Conservation (phyloP, 805 yeast genomes). For the Yarrowia bubula region DNA sequence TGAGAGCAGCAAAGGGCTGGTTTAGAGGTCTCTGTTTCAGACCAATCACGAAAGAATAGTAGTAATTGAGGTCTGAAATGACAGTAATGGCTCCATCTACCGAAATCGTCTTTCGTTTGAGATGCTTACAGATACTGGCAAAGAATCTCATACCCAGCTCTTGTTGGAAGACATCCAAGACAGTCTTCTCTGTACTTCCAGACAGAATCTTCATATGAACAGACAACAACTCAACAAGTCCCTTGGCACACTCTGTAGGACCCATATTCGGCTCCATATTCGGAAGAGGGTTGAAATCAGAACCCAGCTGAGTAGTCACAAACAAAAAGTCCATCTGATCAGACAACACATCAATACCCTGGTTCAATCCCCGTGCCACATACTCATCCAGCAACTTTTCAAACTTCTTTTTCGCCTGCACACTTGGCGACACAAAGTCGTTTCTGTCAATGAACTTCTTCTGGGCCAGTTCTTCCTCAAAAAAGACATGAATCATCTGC, state of each 20-base stretch:
- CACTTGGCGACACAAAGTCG: constrained; percentile 74
- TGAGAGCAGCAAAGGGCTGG: constrained; percentile 75
- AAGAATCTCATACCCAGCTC: constrained; percentile 89
- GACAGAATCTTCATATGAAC: constrained; percentile 70
- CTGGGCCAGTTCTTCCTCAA: constrained; percentile 70
- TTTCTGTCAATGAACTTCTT: constrained; percentile 63
- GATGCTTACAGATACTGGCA: constrained; percentile 67
- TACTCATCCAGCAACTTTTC: constrained; percentile 80
- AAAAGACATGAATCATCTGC: constrained; percentile 89
- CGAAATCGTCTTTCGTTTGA: constrained; percentile 71
- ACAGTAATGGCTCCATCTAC: constrained; percentile 78
- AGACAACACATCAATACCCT: constrained; percentile 86
- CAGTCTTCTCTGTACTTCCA: constrained; percentile 82
- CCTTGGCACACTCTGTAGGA: constrained; percentile 64
- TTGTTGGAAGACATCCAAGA: constrained; percentile 89
- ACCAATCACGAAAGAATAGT: constrained; percentile 62
- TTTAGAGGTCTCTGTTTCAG: constrained; percentile 56
- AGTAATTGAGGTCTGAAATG: constrained; percentile 76
- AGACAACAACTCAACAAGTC: constrained; percentile 59
- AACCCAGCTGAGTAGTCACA: constrained; percentile 53
- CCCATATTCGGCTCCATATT: constrained; percentile 39
- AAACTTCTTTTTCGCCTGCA: constrained; percentile 74
- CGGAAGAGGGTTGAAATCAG: constrained; percentile 59
- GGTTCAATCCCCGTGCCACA: constrained; percentile 89
- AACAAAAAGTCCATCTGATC: constrained; percentile 70